Conservation (phyloP, 2,329 filamentous ascomycete species). For the Penicillium sp. region DNA sequence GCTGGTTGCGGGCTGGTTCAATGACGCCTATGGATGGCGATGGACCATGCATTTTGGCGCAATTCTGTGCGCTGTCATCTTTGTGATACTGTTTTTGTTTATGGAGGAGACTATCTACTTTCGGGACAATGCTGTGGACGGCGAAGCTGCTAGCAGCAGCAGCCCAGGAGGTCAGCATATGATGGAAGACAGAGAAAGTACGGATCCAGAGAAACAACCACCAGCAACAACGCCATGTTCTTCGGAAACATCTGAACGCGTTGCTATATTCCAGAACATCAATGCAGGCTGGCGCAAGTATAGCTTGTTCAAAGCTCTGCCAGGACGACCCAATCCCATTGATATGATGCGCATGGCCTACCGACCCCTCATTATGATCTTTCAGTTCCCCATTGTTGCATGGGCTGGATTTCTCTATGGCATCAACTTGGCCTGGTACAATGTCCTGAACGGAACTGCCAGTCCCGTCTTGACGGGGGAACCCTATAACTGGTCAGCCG, state of each 20-base stretch:
- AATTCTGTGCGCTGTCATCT: constrained; percentile 51
- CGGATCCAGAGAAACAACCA: too few species aligned
- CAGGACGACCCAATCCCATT: too few species aligned
- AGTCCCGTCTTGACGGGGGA: neutral
- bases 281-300: too few species aligned
- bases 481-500: neutral
- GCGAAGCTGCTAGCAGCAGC: too few species aligned
- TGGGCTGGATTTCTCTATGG: neutral
- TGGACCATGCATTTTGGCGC: constrained; percentile 56
- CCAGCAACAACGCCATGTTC: too few species aligned
- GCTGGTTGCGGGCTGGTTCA: constrained; percentile 51
- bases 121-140: too few species aligned
- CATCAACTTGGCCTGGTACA: neutral
- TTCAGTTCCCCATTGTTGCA: neutral
- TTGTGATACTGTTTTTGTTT: constrained; percentile 55
- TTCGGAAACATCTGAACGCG: too few species aligned
- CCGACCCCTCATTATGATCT: neutral
- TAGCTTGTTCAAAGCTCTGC: too few species aligned
- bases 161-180: too few species aligned
- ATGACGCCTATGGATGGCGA: constrained; percentile 49
- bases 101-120: constrained; percentile 17
- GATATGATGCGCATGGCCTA: too few species aligned
- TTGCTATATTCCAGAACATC: too few species aligned
- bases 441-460: neutral
- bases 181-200: too few species aligned